These are phyloP conservation scores for Trichosporon asahii DNA, from an alignment of 1,284 basidiomycete genomes.

Conservation along the genomic window DNA sequence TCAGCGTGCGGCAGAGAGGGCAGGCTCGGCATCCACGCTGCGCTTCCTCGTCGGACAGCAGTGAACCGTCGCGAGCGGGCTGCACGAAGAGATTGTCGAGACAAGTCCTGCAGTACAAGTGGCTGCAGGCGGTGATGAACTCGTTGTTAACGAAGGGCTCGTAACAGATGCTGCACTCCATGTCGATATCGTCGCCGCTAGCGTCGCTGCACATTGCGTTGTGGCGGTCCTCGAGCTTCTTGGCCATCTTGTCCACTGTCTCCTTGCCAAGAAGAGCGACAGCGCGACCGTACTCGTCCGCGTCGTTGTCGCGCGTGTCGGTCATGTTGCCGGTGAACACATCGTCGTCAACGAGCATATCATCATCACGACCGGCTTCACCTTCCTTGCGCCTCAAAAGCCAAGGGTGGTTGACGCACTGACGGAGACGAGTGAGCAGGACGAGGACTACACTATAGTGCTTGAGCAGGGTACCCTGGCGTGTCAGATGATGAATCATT, in stretches of 20 bases:
- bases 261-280: conserved; percentile 25
- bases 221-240: conserved; percentile 36
- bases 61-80: conserved; percentile 26
- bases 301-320: conserved; percentile 25
- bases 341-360: conserved; percentile 40
- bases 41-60: conserved; percentile 35
- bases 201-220: conserved; percentile 17
- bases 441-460: conserved; percentile 42
- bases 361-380: conserved; percentile 27
- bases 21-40: conserved; percentile 37
- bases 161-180: conserved; percentile 44
- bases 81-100: conserved; percentile 38
- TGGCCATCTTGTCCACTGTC: conserved; percentile 31
- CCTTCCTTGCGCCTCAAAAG: conserved; percentile 39
- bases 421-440: conserved; percentile 44
- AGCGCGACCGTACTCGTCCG: conserved; percentile 36
- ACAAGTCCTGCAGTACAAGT: conserved; percentile 46
- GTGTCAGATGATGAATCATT: background rate
- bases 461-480: conserved; percentile 46
- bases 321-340: conserved; percentile 29
- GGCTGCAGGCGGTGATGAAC: conserved; percentile 42
- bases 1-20: conserved; percentile 43
- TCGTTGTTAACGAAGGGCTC: conserved; percentile 38
- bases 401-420: conserved; percentile 43
- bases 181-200: conserved; percentile 12